phyloP scores from a whole-genome alignment of 2,329 filamentous ascomycete genomes.

The Trichoderma cornu-damae region DNA sequence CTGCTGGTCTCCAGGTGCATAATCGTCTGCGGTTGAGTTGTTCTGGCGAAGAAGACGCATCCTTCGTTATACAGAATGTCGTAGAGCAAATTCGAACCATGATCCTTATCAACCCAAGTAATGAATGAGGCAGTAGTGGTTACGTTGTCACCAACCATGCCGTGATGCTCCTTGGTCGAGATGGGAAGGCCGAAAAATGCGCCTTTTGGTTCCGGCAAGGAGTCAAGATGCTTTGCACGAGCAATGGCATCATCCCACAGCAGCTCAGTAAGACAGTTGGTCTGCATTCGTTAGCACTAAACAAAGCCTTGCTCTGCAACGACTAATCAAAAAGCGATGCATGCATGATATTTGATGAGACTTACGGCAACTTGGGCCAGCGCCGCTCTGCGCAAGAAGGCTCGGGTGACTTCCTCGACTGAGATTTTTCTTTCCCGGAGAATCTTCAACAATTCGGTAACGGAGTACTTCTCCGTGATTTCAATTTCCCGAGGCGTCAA shows the following conservation, averaged over 20 bases:
- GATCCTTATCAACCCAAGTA: constrained; percentile 31
- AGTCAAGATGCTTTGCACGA: constrained; percentile 32
- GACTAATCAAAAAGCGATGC: background rate
- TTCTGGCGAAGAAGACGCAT: constrained; percentile 56
- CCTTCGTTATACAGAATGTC: constrained; percentile 29
- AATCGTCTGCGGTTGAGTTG: constrained; percentile 59
- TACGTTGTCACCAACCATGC: constrained; percentile 29
- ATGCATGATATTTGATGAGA: background rate
- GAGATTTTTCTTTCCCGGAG: constrained; percentile 6
- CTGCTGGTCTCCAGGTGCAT: constrained; percentile 55
- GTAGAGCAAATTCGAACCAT: constrained; percentile 32
- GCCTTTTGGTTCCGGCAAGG: constrained; percentile 31
- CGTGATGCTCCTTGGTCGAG: constrained; percentile 35
- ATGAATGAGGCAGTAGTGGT: constrained; percentile 23
- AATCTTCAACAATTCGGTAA: constrained; percentile 1
- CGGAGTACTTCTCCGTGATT: constrained; percentile 14
- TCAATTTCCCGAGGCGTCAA: constrained; percentile 7
- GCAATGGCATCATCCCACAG: constrained; percentile 35
- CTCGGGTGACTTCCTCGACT: constrained; percentile 28
- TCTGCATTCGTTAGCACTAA: constrained; percentile 21
- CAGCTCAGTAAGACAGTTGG: constrained; percentile 33
- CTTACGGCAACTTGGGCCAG: constrained; percentile 27
- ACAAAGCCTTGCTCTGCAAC: background rate
- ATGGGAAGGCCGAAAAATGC: constrained; percentile 34
- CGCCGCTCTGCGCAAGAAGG: constrained; percentile 26